Conservation (phyloP, 1,284 basidiomycete species). For the Sporisorium iseilematis-ciliati region DNA sequence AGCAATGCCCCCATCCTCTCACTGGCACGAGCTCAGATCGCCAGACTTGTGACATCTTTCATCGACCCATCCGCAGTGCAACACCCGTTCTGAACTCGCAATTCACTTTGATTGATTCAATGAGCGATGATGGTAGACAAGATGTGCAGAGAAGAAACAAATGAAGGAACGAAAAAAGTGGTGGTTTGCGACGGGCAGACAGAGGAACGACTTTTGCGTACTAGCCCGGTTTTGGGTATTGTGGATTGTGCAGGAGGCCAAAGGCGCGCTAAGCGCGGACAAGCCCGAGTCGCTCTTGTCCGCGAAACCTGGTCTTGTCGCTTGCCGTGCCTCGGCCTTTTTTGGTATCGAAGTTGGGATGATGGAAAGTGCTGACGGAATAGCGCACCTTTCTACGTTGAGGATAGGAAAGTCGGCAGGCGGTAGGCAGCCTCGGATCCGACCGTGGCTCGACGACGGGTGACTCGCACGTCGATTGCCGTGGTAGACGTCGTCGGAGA, state of each 20-base stretch:
- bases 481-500: neutral
- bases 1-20: slow-evolving; percentile 50
- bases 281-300: neutral
- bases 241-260: neutral
- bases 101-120: slow-evolving; percentile 16
- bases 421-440: slow-evolving; percentile 34
- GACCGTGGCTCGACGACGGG: slow-evolving; percentile 37
- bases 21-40: slow-evolving; percentile 48
- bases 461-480: slow-evolving; percentile 5
- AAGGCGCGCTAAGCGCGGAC: neutral
- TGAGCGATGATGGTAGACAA: slow-evolving; percentile 20
- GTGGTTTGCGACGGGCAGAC: neutral
- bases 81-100: slow-evolving; percentile 14
- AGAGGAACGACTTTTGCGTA: neutral
- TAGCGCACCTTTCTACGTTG: slow-evolving; percentile 7
- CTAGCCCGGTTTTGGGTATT: neutral
- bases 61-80: neutral
- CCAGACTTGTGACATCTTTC: slow-evolving; percentile 17
- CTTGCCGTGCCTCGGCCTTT: neutral
- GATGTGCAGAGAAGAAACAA: slow-evolving; percentile 2
- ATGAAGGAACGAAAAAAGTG: neutral
- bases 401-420: slow-evolving; percentile 8
- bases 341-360: neutral
- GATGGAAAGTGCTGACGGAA: neutral
- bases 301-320: too few relatives aligned